Evolutionary conservation across 2,329 filamentous ascomycete genomes (phyloP), one percentile per base, ranked within the genome.

Genomic region (Kalmusia sp.): DNA sequence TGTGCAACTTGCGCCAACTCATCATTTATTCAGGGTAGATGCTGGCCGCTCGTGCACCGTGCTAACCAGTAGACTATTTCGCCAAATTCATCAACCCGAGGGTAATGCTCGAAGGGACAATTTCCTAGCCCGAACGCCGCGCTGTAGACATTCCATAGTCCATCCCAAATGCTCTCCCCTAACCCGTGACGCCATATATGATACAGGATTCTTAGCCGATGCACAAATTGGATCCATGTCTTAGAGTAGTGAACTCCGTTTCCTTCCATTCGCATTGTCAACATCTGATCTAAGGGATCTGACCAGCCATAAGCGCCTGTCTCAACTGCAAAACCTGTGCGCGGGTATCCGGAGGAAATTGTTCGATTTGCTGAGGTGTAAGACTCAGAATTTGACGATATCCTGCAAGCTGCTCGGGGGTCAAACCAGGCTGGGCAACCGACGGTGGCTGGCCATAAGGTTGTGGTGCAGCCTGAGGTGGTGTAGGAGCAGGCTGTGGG

Each of bases 291-390:
- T 28, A 28, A 7, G 27, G 7, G 27, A 6, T 6, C 27, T 28
- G 21, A 50, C 58, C 65, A 70, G 19, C 9, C 31, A 33, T 79
- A 63, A 91, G 82, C 50, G 84, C 82, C 59, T 88, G 87, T 49
- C 92, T 83, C 51, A 97, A 78, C 31, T 87, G 81, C 78, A 96
- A 83, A 50, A 98, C 88, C 73, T 97, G 92, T 55, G 85, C 84
- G 49, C 89, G 83, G 67, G 95, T 88, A 17, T 85, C 84, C 31
- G 91, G 89, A 5, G 89, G 87, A 43, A 97, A 79, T 67, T 86
- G 84, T 70, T 93, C 89, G 63, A 98, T 92, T 51, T 91, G 86
- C 53, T 90, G 83, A 66, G 91, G 89, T 2, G 92, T 85, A 78
- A 97, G 86, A 49, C 84, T 85, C 79, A 97, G 81, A 41, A 97